Base-by-base conservation (phyloP, 2,329 filamentous ascomycete species). In the Cytospora leucostoma region DNA sequence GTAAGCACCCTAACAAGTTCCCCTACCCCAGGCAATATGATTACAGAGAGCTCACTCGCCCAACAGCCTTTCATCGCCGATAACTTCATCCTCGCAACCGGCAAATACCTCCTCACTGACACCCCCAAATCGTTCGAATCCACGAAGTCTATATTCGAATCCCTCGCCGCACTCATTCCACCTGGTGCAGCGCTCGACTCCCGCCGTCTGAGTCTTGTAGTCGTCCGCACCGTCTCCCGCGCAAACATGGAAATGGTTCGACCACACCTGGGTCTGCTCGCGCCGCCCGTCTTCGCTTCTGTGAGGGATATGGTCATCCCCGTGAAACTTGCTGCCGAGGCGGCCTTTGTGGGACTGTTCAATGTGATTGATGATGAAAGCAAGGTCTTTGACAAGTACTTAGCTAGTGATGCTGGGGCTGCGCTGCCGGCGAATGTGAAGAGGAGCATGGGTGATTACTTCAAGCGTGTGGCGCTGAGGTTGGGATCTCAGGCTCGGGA, bases 391-490 rank as follows among this genome's bases (percentile, higher is more conserved):
- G 93, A 97, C 70, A 93, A 93, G 77, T 98, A 93, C 77, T 88
- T 97, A 80, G 81, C 85, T 11, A 87, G 88, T 0, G 82, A 88
- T 1, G 86, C 84, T 1, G 82, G 79, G 7, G 84, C 85, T 57
- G 84, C 86, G 3, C 76, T 97, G 64, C 82, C 88, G 10, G 77
- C 91, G 0, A 89, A 86, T 49, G 87, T 87, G 19, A 95, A 96
- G 83, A 85, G 94, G 69, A 93, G 89, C 74, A 97, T 99, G 90
- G 85, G 88, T 64, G 95, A 99, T 75, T 99, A 99, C 79, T 98
- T 98, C 80, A 97, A 97, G 82, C 84, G 95, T 50, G 91, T 99
- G 67, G 92, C 92, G 1, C 76, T 94, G 71, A 86, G 93, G 69
- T 78, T 98, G 21, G 94, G 91, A n/a, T 85, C 81, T 19, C 95